Evolutionary conservation across 192 early-diverging fungal species (phyloP).

Genomic region (Backusella tuberculispora): DNA sequence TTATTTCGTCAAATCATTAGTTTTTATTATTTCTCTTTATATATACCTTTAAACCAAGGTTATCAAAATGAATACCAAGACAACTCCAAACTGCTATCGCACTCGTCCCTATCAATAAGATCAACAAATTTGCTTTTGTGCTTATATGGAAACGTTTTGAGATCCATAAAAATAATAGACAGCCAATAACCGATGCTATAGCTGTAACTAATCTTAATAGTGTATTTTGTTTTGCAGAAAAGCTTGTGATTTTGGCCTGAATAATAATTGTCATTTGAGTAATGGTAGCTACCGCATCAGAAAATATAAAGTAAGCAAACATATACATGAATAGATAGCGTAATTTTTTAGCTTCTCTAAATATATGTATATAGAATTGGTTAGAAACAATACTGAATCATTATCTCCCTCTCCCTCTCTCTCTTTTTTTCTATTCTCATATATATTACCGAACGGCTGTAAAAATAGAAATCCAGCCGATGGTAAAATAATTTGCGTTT

Average conservation of each 20-base stretch:
- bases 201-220: constrained; percentile 42
- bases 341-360: constrained; percentile 40
- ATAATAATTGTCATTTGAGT: constrained; percentile 35
- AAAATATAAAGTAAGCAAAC: constrained; percentile 45
- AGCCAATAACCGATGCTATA: constrained; percentile 42
- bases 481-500: constrained; percentile 35
- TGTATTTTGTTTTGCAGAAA: constrained; percentile 28
- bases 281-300: constrained; percentile 42
- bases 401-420: too few relatives aligned
- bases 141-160: constrained; percentile 40
- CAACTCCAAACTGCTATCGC: constrained; percentile 43
- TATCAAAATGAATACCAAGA: constrained; percentile 45
- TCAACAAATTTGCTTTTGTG: constrained; percentile 44
- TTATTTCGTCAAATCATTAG: too few relatives aligned
- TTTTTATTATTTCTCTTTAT: not conserved
- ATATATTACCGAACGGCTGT: not conserved
- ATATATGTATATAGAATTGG: constrained; percentile 18
- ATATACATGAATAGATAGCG: constrained; percentile 44
- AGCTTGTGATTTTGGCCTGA: constrained; percentile 34
- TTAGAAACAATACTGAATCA: too few relatives aligned
- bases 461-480: constrained; percentile 32
- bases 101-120: constrained; percentile 38
- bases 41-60: constrained; percentile 55
- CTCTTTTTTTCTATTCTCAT: not conserved
- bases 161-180: constrained; percentile 41